These are phyloP conservation scores for Rhodotorula babjevae DNA, from an alignment of 768 basidiomycete species.

Conservation along the genomic window DNA sequence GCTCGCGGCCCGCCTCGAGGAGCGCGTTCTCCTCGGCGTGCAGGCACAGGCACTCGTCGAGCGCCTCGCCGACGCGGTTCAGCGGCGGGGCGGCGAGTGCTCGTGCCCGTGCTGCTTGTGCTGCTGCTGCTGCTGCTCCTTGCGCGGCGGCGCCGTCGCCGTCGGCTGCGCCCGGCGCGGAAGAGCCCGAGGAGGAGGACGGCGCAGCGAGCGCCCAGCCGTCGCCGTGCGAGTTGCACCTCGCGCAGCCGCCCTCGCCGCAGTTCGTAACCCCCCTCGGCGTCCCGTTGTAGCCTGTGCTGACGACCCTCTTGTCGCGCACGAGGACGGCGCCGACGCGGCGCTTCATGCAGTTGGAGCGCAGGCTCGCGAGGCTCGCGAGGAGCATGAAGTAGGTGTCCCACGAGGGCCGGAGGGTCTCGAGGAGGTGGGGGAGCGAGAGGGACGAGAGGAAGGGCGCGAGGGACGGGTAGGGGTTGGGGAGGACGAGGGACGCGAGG, in stretches of 20 bases:
- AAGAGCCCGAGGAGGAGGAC: too few relatives aligned
- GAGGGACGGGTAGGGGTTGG: constrained; percentile 36
- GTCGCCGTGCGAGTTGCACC: constrained; percentile 62
- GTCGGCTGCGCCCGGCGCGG: too few relatives aligned
- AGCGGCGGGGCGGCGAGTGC: too few relatives aligned
- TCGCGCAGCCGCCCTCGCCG: constrained; percentile 78
- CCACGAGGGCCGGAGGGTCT: constrained; percentile 37
- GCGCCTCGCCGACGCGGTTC: constrained; percentile 41
- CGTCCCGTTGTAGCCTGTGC: constrained; percentile 75
- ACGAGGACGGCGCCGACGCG: constrained; percentile 94
- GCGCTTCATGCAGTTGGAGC: constrained; percentile 51
- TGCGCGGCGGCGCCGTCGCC: too few relatives aligned
- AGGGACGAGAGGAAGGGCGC: constrained; percentile 14
- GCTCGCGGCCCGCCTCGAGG: constrained; percentile 84
- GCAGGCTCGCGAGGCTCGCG: constrained; percentile 24
- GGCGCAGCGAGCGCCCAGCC: not conserved
- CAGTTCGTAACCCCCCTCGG: constrained; percentile 86
- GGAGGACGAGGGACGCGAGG: constrained; percentile 59
- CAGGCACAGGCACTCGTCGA: constrained; percentile 81
- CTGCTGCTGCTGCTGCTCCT: too few relatives aligned
- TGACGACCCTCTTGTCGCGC: constrained; percentile 55
- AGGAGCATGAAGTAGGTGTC: constrained; percentile 41
- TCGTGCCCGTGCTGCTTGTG: too few relatives aligned
- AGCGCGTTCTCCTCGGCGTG: constrained; percentile 98
- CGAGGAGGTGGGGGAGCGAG: constrained; percentile 12